Base-by-base conservation (phyloP, 768 basidiomycete genomes). In the Suillus hirtellus region DNA sequence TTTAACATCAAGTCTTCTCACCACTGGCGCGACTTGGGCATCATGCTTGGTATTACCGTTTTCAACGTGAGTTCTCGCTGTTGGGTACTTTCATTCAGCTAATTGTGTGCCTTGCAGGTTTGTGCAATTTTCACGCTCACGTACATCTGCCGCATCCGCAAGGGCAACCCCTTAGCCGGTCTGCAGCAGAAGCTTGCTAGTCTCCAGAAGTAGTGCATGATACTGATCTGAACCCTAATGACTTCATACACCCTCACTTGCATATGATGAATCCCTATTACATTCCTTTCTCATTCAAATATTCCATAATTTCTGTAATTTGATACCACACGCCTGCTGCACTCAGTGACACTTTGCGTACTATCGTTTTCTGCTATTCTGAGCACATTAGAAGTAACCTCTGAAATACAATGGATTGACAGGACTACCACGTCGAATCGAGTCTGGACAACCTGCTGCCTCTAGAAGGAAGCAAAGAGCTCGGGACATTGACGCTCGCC, bases 1-100 rank as follows among this genome's bases (percentile, higher is more conserved):
- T 89, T 92, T 75, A 88, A 87, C 67, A 88, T 92, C 40, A 78
- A 71, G 53, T 91, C 88, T 64, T 65, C 76, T 64, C 73, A 82
- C 56, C 74, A 73, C 43, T 86, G 83, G 82, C 73, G 83, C 21
- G 68, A 84, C 70, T 74, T 83, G 34, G 82, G 81, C 9, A 65
- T 86, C 50, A 70, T 86, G 68, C 76, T 75, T 63, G 80, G 71
- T 3, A 81, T 79, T 54, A 73, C 79, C 47, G 67, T 62, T 34
- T 83, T 82, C 62, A 83, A 83, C 53, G 82, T 82, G 64, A 60
- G 82, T 75, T 6, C 12, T n/a, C 2, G 27, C 12, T 1, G 27
- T 19, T 3, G 24, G 1, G 10, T 24, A 10, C 17, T 31, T 27
- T 5, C 6, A 1, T 27, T 12, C 6, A 31, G 56, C 56, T 58